phyloP scores from a whole-genome alignment of 2,329 filamentous ascomycete species.

The Ceratocystis alfenasii region DNA sequence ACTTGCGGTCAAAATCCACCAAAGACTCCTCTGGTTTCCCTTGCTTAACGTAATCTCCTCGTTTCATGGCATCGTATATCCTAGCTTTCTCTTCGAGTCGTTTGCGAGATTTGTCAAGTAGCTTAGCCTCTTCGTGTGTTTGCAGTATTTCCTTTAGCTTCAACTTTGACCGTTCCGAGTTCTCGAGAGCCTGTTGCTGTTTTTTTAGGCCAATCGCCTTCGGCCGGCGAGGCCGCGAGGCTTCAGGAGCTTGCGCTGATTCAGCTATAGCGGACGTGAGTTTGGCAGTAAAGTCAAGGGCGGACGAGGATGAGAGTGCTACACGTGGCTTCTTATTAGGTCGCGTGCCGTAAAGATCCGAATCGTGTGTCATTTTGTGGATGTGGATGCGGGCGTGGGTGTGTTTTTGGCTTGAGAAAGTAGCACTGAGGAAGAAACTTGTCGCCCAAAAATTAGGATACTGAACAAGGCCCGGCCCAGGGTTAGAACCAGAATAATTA shows the following conservation, averaged over 20 bases:
- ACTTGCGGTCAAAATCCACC: constrained; percentile 93
- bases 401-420: neutral
- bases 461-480: neutral
- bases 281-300: constrained; percentile 77
- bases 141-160: constrained; percentile 34
- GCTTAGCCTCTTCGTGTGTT: constrained; percentile 46
- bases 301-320: constrained; percentile 58
- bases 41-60: constrained; percentile 65
- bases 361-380: constrained; percentile 46
- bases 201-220: constrained; percentile 14
- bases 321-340: constrained; percentile 57
- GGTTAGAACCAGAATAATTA: neutral
- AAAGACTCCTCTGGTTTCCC: constrained; percentile 55
- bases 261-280: constrained; percentile 67
- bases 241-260: constrained; percentile 31
- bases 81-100: constrained; percentile 85
- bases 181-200: constrained; percentile 31
- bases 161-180: constrained; percentile 34
- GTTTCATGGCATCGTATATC: constrained; percentile 79
- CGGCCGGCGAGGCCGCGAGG: neutral
- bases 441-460: neutral
- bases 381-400: neutral
- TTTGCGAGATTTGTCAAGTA: constrained; percentile 58
- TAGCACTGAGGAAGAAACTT: neutral
- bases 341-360: constrained; percentile 64